Base-by-base conservation (phyloP, 2,329 filamentous ascomycete species). In the Botrytis porri region DNA sequence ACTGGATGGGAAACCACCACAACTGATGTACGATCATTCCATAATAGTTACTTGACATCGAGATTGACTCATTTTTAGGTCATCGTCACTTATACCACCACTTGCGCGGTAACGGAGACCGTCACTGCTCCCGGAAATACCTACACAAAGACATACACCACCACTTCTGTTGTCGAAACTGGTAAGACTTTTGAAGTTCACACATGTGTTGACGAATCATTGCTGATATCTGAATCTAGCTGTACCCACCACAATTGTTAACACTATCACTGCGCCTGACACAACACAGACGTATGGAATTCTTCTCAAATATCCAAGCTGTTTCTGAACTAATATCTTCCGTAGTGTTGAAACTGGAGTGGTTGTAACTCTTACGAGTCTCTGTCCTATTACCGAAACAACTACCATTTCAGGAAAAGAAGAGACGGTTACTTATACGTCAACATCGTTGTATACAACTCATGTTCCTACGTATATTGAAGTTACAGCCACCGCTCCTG, bases 71-170 rank as follows among this genome's bases (percentile, higher is more conserved):
- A 59, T 51, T 63, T n/a, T 39, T 60, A 73, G 72, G 48, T 73
- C 22, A 14, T 63, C 25, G 35, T 73, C 32, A 73, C 72, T 10
- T 73, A 73, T 65, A 73, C 72, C n/a, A 73, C 72, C 29, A 69
- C 39, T 8, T 73, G 66, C 20, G 48, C 60, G 0, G 67, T 71
- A 8, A 59, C 22, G 18, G 35, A 43, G n/a, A 71, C 67, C 12
- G n/a, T 59, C 45, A 70, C 66, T 10, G 67, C 35, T n/a, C 29
- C 66, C 12, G 83, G 83, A 29, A 80, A 72, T 7, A 84, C 83
- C 12, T 81, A 83, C 69, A 81, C 82, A 3, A 80, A 81, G 7
- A 83, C 82, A 9, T 86, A 84, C 75, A 84, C 82, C 22, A 84
- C 85, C 1, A 84, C 84, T 65, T 84, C 82, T 71, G 77, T 80